Base-by-base conservation (phyloP, 1,139 yeast species). In the Hanseniaspora sp. region DNA sequence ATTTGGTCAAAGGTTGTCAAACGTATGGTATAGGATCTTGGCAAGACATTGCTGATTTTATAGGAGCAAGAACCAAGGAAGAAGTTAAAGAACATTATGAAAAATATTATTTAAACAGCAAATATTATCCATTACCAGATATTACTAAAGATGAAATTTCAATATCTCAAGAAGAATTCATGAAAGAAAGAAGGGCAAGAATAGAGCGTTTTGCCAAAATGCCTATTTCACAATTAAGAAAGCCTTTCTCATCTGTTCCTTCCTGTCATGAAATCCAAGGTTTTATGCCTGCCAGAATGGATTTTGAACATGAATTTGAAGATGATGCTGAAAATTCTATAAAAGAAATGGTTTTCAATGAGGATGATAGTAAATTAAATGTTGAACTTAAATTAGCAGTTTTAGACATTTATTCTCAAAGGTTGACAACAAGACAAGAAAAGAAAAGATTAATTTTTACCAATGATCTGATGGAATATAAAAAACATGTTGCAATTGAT, bases 271-370 rank as follows among this genome's bases (percentile, higher is more conserved):
- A 94, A 64, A 80, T 92, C 58, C 97, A 92, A 68, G 97, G 96
- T 3, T 92, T 83, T 67, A 92, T 94, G 99, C 99, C 99, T 39
- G 99, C 98, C 48, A 79, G 98, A 63, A 73, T 92, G 59, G 99
- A 92, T 67, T 92, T 92, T 68, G 99, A 92, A 64, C 86, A 83
- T 57, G 99, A 92, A 67, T 88, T 86, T 42, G 98, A 94, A 66
- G 92, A 92, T 64, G 99, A 92, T 54, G 98, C 98, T 0, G 99
- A 92, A 68, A 75, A 84, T 55, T 82, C 95, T 0, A 87, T 92
- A 40, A 94, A 92, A 66, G 98, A 94, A 66, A 86, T 92, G 92
- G 78, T 84, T 7, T 92, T 94, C 64, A 97, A 92, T 63, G 87
- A 94, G 0, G 97, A 92, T 59, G 98, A 92, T 63, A 81, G 82